Base-by-base conservation (phyloP, 2,329 filamentous ascomycete genomes). In the Sphaceloma murrayae region DNA sequence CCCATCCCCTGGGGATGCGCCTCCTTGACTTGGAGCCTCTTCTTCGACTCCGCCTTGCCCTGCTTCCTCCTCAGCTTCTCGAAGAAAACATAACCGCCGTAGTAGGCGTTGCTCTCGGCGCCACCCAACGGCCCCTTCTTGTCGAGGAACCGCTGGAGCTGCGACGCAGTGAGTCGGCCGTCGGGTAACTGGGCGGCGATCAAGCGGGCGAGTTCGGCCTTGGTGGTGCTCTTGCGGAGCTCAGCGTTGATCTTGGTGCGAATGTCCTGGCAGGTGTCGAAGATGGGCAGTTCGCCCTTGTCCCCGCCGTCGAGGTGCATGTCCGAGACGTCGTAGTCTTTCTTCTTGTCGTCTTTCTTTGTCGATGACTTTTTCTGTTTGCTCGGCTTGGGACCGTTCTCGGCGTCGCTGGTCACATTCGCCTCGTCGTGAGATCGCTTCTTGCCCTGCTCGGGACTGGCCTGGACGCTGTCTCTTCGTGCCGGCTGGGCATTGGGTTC, bases 221-320 rank as follows among this genome's bases (percentile, higher is more conserved):
- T 67, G 0, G 68, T 75, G 42, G 75, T 60, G 32, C 61, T 61
- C 36, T 67, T 62, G 13, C 58, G 55, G 8, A 78, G 61, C 48
- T 72, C 60, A 1, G 66, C 65, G 18, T 63, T 63, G 52, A 78
- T 75, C 61, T 78, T 78, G 55, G 64, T 67, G 34, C 75, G 68
- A 11, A 78, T 55, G 42, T 73, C 72, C 50, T 78, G 69, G 58
- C 75, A 79, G 4, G 69, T 73, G 49, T 78, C 74, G 53, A 62
- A 78, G 22, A 79, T 60, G 1, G 61, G 58, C 6, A 77, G 72
- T 0, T 46, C 52, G 27, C 65, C 62, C 0, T 58, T 53, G 0
- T 65, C 65, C 56, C 78, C 74, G 9, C 69, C 68, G 13, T 40
- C 36, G 22, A 40, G 22, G 5, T 29, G 36, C 22, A 40, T 40